Base-by-base conservation (phyloP, 1,139 yeast genomes). In the Blastobotrys capitulatus region DNA sequence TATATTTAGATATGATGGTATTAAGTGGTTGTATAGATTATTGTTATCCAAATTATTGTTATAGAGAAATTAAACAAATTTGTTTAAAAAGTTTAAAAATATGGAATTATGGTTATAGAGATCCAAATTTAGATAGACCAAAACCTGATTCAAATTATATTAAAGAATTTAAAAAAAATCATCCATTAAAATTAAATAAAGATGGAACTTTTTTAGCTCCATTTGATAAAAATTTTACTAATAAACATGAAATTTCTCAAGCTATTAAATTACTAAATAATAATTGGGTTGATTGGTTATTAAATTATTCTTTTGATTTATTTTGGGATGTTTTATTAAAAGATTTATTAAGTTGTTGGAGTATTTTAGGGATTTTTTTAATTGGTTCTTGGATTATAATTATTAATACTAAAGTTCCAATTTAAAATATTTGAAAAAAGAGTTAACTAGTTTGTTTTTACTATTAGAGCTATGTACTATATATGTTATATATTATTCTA, bases 41-140 rank as follows among this genome's bases (percentile, higher is more conserved):
- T 10, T 42, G 45, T 29, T 42, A 42, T 38, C 45, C 45, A 5
- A 19, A 22, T 12, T 27, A 26, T n/a, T 16, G 31, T 31, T 34
- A 42, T 29, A 13, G 19, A 13, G 38, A 32, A 15, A 32, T 42
- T 6, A 19, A 42, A 13, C 20, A 6, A 6, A 20, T 32, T 29
- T 42, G 45, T 32, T 8, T 26, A 32, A 13, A 20, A 31, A 16
- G 19, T 27, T 10, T 25, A 27, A 22, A 19, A 20, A 18, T 38
- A 27, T 38, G 41, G 41, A 13, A 18, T 15, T 6, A 6, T 6
- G 9, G 18, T 5, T 19, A 5, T 9, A 35, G 9, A 5, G 38
- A 35, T 19, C 38, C 38, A 6, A 6, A 16, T 15, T 9, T 2
- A 6, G n/a, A 19, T 3, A 5, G 12, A 6, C 12, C 18, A 35